These are phyloP conservation scores for Thecamonas trahens DNA, from an alignment of 78 protist genomes.

Conservation along the genomic window DNA sequence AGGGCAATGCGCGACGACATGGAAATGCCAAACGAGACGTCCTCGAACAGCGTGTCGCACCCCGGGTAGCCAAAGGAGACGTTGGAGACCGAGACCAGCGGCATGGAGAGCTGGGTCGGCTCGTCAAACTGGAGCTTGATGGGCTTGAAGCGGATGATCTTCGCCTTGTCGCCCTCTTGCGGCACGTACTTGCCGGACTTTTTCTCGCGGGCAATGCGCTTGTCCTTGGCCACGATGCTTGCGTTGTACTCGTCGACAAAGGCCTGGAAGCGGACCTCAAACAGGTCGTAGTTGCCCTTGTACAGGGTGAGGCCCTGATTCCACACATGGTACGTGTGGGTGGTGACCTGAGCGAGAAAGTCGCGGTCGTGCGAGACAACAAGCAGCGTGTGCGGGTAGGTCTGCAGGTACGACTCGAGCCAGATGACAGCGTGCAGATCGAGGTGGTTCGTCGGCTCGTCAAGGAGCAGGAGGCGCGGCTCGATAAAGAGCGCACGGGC, in stretches of 20 bases:
- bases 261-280: constrained; percentile 15
- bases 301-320: constrained; percentile 51
- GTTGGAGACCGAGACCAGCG: constrained; percentile 25
- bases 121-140: neutral
- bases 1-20: constrained; percentile 67
- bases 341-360: constrained; percentile 64
- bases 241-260: neutral
- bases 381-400: constrained; percentile 61
- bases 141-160: neutral
- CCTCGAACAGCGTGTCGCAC: constrained; percentile 42
- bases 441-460: constrained; percentile 92
- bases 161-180: neutral
- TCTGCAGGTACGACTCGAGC: constrained; percentile 70
- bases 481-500: constrained; percentile 84
- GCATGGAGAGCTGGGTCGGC: neutral
- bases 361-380: constrained; percentile 85
- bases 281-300: constrained; percentile 29
- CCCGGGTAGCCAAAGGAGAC: constrained; percentile 56
- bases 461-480: constrained; percentile 82
- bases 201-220: no score
- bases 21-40: constrained; percentile 61
- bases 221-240: no score
- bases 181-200: neutral
- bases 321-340: constrained; percentile 65
- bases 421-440: constrained; percentile 85